These are phyloP conservation scores for Tricholoma flavovirens DNA, from an alignment of 768 basidiomycete species.

Conservation along the genomic window DNA sequence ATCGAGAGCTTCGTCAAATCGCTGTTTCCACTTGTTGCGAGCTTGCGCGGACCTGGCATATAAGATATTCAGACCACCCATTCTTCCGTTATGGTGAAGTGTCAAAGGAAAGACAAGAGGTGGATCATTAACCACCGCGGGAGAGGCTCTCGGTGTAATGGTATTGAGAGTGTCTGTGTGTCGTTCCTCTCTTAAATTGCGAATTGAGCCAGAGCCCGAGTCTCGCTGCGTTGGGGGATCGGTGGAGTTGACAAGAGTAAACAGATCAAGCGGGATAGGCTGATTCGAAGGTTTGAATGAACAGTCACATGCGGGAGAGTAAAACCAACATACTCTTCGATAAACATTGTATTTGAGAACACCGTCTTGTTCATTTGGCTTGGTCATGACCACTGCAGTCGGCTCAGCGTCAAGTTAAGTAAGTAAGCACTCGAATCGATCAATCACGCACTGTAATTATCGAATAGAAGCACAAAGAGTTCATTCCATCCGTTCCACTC, in stretches of 20 bases:
- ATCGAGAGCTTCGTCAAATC: slow-evolving; percentile 83
- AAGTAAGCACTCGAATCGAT: background rate
- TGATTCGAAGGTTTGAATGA: slow-evolving; percentile 25
- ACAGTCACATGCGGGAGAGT: background rate
- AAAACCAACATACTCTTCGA: slow-evolving; percentile 53
- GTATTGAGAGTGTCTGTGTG: slow-evolving; percentile 22
- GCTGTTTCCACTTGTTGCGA: slow-evolving; percentile 83
- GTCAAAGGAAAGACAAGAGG: slow-evolving; percentile 83
- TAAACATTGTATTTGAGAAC: slow-evolving; percentile 74
- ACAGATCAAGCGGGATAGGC: slow-evolving; percentile 91
- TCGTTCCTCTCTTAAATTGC: slow-evolving; percentile 46
- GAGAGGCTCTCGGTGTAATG: slow-evolving; percentile 20
- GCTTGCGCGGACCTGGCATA: slow-evolving; percentile 79
- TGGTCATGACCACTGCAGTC: slow-evolving; percentile 78
- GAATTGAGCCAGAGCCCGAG: slow-evolving; percentile 69
- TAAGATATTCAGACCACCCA: slow-evolving; percentile 80
- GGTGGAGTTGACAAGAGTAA: slow-evolving; percentile 79
- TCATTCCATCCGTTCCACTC: slow-evolving; percentile 91
- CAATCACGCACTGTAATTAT: slow-evolving; percentile 78
- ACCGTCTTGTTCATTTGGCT: slow-evolving; percentile 74
- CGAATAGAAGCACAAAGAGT: slow-evolving; percentile 85
- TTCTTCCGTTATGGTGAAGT: slow-evolving; percentile 81
- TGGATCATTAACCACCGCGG: slow-evolving; percentile 51
- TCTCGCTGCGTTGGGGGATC: slow-evolving; percentile 75
- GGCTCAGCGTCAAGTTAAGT: slow-evolving; percentile 10